Evolutionary conservation across 164 flowering plant species (phyloP).

Genomic region (Vitis amurensis): DNA sequence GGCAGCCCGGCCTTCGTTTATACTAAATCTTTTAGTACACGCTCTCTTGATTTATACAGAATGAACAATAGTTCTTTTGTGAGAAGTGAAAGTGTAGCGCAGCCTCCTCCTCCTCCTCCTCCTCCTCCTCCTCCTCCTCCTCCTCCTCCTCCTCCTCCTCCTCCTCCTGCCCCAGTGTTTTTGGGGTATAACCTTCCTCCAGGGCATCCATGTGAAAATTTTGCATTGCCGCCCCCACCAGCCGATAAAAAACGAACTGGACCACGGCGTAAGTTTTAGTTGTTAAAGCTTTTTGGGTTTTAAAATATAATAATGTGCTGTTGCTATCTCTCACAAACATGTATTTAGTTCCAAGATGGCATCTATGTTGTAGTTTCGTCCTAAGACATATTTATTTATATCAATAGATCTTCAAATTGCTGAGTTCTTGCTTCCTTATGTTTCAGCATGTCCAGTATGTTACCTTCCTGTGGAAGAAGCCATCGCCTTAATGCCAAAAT

Average conservation of each 20-base stretch:
- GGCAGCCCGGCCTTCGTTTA: constrained; percentile 6
- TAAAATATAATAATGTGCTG: background rate
- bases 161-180: constrained; percentile 25
- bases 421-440: constrained; percentile 13
- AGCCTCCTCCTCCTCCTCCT: constrained; percentile 37
- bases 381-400: background rate
- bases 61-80: background rate
- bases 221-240: constrained; percentile 75
- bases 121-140: constrained; percentile 33
- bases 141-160: constrained; percentile 32
- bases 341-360: background rate
- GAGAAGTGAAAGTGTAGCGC: background rate
- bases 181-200: constrained; percentile 68
- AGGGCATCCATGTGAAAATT: constrained; percentile 61
- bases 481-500: constrained; percentile 58
- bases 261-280: constrained; percentile 61
- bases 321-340: background rate
- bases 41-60: too few relatives aligned
- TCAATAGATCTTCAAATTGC: background rate
- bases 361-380: too few relatives aligned
- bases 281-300: background rate
- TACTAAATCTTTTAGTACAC: constrained; percentile 2
- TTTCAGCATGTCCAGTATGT: constrained; percentile 79
- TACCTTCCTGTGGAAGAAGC: constrained; percentile 74
- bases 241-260: constrained; percentile 74